Base-by-base conservation (phyloP, 2,329 filamentous ascomycete genomes). In the Colletotrichum gigasporum region DNA sequence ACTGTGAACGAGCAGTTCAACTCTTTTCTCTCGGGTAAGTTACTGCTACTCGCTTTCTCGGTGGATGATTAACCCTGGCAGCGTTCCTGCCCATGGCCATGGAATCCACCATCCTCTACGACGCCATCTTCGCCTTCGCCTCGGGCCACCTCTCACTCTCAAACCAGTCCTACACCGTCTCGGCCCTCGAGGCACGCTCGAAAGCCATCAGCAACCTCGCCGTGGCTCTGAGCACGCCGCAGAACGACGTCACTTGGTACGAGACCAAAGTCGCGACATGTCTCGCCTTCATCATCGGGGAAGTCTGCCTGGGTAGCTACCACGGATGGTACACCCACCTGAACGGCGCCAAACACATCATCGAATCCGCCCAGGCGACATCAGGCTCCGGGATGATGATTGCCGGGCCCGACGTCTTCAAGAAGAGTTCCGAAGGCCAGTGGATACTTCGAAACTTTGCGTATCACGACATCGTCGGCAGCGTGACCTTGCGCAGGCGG, bases 381-480 rank as follows among this genome's bases (percentile, higher is more conserved):
- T 28, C 50, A 3, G 58, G 54, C 14, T 37, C 41, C 4, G 64
- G 64, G 2, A 39, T 9, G 0, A 24, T 41, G n/a, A 11, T 68
- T 11, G 39, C 16, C 6, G 66, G 64, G 2, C 56, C 58, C 2
- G 66, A 65, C 7, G 60, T 55, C 26, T 65, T 68, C 44, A 65
- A 62, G 16, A 50, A 37, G 34, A 65, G 62, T 8, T 56, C 52
- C 3, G 67, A 68, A 4, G 67, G 67, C 2, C 65, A 64, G 39
- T 68, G 67, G 67, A 55, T 68, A 11, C 61, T 68, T 4, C 61
- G 67, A 9, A 67, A 68, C 28, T 68, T 68, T 53, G 67, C 67
- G 2, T 68, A 68, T 37, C 67, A 68, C 44, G 67, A 68, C 41
- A 65, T 65, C 3, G 51, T 65, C 7, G 62, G 41, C 4, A 65